Conservation (phyloP, 2,329 filamentous ascomycete species). For the Aspergillus sp. region DNA sequence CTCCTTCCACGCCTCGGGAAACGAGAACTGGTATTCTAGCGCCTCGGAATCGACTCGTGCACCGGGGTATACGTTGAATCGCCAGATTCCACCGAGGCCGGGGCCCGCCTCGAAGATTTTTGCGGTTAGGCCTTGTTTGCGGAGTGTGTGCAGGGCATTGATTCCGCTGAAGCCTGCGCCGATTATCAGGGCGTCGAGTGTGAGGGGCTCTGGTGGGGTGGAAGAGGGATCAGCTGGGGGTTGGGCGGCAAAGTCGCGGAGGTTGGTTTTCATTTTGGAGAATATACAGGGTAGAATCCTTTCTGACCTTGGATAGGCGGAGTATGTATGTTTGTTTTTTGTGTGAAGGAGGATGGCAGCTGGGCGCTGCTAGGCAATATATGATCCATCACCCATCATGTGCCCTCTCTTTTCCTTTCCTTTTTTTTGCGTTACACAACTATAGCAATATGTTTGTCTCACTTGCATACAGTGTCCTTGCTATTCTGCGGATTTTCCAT, state of each 20-base stretch:
- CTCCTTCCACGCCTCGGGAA: conserved; percentile 51
- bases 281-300: background rate
- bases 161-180: conserved; percentile 20
- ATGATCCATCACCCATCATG: no score
- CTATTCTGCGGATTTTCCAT: no score
- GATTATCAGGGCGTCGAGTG: conserved; percentile 13
- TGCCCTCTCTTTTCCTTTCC: no score
- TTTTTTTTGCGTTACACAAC: no score
- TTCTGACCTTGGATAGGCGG: background rate
- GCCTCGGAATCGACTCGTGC: conserved; percentile 12
- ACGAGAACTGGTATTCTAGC: conserved; percentile 24
- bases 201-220: conserved; percentile 24
- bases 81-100: conserved; percentile 14
- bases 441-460: no score
- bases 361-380: no score
- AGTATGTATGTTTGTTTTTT: background rate
- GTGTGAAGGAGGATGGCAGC: background rate
- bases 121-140: conserved; percentile 3
- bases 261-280: background rate
- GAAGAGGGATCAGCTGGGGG: background rate
- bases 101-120: conserved; percentile 9
- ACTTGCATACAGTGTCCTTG: no score
- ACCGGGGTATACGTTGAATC: conserved; percentile 18
- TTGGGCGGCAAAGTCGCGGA: background rate
- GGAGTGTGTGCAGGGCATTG: conserved; percentile 12